Evolutionary conservation across 495 filamentous ascomycete genomes (phyloP).

Genomic region (Glarea lozoyensis): DNA sequence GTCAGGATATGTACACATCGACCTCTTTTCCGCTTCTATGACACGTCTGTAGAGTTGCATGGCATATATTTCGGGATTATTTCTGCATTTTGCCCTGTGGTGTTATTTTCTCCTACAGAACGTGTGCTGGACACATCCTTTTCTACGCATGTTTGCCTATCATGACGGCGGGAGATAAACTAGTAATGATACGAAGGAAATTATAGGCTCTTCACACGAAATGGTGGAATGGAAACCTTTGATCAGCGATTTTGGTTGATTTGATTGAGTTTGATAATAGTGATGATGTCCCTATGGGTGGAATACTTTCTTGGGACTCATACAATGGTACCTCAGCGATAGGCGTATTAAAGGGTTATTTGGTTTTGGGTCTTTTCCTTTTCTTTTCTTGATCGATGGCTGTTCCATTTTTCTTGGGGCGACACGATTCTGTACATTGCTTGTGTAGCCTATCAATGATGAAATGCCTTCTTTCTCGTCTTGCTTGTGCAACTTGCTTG

Average conservation of each 20-base stretch:
- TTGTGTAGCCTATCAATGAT: slow-evolving; percentile 20
- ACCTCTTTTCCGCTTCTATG: slow-evolving; percentile 8
- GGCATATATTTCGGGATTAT: slow-evolving; percentile 13
- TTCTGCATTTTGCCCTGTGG: not conserved
- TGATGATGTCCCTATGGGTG: slow-evolving; percentile 7
- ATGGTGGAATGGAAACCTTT: not conserved
- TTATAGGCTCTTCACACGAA: not conserved
- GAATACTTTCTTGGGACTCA: slow-evolving; percentile 5
- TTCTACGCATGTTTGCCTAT: slow-evolving; percentile 1
- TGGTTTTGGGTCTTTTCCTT: slow-evolving; percentile 18
- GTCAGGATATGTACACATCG: not conserved
- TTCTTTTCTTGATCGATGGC: too few species aligned
- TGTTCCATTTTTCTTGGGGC: too few species aligned
- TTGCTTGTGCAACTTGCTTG: too few species aligned
- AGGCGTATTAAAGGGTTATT: slow-evolving; percentile 12
- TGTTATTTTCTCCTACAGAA: slow-evolving; percentile 7
- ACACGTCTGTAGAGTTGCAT: slow-evolving; percentile 9
- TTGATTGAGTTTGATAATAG: slow-evolving; percentile 1
- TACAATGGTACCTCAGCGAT: slow-evolving; percentile 9
- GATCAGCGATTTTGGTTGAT: not conserved
- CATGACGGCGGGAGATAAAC: too few species aligned
- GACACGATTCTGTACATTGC: slow-evolving; percentile 22
- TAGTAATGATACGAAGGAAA: too few species aligned
- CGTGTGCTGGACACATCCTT: slow-evolving; percentile 18
- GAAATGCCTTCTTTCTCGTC: too few species aligned